Evolutionary conservation across 805 yeast species (phyloP), one percentile per base, ranked within the genome.

Genomic region (Lipomyces sp.): DNA sequence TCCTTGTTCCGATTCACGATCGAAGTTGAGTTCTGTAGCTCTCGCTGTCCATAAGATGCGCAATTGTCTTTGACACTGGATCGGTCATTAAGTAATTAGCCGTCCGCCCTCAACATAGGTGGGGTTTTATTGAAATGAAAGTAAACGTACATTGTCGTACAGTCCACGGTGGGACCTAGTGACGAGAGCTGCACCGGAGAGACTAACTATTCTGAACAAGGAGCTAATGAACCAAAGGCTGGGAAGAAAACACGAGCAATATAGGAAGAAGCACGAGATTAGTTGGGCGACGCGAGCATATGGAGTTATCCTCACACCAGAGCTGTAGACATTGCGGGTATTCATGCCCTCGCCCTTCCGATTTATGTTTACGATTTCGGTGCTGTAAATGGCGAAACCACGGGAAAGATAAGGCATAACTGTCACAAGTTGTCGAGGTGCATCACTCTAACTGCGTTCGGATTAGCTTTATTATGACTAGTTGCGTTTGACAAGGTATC

Each of bases 1-100:
- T 30, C 59, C 32, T 56, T 34, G 32, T 34, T 34, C 51, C 8
- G 45, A 32, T 56, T 33, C 42, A 15, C 58, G 42, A 30, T 39
- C 42, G 59, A 34, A 24, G 18, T 13, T 29, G 29, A 34, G 8
- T 30, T 10, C 32, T 3, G 11, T 7, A n/a, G 48, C n/a, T 42
- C 48, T 42, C 48, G 18, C 48, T n/a, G 18, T n/a, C 48, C 48
- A 42, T 42, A 42, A 7, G 29, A 42, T 42, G 18, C 18, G 48
- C 48, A 42, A 42, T 15, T 42, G 24, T 24, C 8, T 15, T 42
- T 42, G 48, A 15, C 48, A 42, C 48, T 42, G 48, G 15, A 42
- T 42, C 48, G n/a, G 29, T 42, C 7, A 13, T 4, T 42, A 5
- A 24, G n/a, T 10, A 11, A 42, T 42, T 42, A 15, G 18, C 8